Base-by-base conservation (phyloP, 129 eudicot species). In the Chrysanthemum makinoi region DNA sequence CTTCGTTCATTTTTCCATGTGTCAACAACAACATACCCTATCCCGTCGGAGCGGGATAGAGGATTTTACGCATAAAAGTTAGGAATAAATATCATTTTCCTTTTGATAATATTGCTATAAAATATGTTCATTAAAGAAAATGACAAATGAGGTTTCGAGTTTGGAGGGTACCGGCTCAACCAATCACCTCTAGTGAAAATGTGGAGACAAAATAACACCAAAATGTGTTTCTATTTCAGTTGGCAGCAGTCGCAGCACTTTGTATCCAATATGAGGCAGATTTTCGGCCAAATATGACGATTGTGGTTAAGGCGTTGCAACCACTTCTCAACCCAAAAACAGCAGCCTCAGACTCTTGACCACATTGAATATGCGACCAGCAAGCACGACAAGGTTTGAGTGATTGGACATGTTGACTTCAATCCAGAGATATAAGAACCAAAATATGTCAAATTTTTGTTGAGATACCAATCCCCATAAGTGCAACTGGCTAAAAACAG, bases 231-330 rank as follows among this genome's bases (percentile, higher is more conserved):
- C 39, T 2, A 72, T 78, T 44, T 16, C 92, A 93, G 96, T 75
- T 89, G 91, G 98, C 88, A 75, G 98, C 96, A 39, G 95, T 89
- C 62, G 96, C 96, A 53, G 96, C 95, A 60, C 83, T 93, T 1
- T 93, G 96, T 59, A 91, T 92, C 56, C 98, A 92, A 54, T 89
- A 92, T 19, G 98, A 93, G 66, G 96, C 98, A 19, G 98, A 89
- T 15, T 85, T 85, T 70, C 75, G 96, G 59, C 98, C 95, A 51
- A 93, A 83, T 75, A 93, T 93, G 98, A 85, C 96, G 3, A 87
- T 87, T 62, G 95, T 93, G 3, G 96, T 87, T 12, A 87, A 89
- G 80, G 98, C 98, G n/a, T 82, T 93, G 76, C 91, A 85, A 71
- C 95, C 96, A 39, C 91, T 93, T 73, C 79, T 83, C 51, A 93